Conservation (phyloP, 768 basidiomycete species). For the Filobasidium wieringae region DNA sequence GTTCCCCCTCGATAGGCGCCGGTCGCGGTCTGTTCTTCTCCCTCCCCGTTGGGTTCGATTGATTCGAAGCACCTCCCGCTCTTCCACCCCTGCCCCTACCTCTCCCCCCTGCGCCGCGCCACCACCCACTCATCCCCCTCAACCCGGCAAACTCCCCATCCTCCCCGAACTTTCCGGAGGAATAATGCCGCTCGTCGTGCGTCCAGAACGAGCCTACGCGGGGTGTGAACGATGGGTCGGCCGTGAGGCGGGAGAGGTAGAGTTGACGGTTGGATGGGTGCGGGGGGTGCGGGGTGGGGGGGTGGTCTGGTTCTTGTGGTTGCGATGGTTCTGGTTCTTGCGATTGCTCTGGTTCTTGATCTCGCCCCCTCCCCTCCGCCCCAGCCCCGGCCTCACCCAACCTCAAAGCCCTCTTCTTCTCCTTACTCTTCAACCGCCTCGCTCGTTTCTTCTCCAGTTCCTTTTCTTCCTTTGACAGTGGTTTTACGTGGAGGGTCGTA, state of each 20-base stretch:
- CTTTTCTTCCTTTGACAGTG: not conserved
- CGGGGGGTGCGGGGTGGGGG: not conserved
- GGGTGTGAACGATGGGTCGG: slow-evolving; percentile 79
- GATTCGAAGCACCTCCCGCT: slow-evolving; percentile 3
- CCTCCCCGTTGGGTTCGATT: not conserved
- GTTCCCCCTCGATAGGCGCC: not conserved
- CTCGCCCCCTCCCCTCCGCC: not conserved
- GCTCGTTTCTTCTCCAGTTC: not conserved
- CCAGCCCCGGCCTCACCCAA: no score
- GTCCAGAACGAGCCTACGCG: slow-evolving; percentile 89
- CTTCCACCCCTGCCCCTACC: slow-evolving; percentile 47
- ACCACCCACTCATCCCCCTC: slow-evolving; percentile 37
- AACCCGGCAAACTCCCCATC: slow-evolving; percentile 21
- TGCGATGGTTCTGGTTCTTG: not conserved
- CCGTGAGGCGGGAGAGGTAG: slow-evolving; percentile 68
- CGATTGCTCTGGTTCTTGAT: not conserved
- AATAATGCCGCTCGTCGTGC: slow-evolving; percentile 70
- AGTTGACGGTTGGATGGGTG: slow-evolving; percentile 51
- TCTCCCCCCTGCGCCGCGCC: slow-evolving; percentile 56
- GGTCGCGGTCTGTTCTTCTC: not conserved
- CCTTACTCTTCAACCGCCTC: not conserved
- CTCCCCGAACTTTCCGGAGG: slow-evolving; percentile 22
- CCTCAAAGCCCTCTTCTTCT: not conserved
- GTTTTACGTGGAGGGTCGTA: no score
- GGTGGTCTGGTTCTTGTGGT: not conserved